phyloP scores from a whole-genome alignment of 108 stramenopile species.

The Conticribra weissflogii region DNA sequence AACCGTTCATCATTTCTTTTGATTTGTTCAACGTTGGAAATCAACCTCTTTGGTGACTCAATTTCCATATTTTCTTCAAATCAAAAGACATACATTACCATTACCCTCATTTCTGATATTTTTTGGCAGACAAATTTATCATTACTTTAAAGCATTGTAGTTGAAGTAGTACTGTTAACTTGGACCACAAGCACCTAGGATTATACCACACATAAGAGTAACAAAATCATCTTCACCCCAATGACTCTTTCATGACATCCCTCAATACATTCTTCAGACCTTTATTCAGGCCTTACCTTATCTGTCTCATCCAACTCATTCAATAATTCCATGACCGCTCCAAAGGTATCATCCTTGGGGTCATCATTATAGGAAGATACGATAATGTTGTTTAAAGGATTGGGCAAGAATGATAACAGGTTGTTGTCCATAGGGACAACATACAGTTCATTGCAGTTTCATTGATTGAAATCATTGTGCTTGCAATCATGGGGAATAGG shows the following conservation, averaged over 20 bases:
- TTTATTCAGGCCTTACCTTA: conserved; percentile 93
- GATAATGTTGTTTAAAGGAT: conserved; percentile 97
- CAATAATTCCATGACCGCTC: conserved; percentile 90
- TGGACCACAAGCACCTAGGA: not conserved
- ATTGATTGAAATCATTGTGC: not conserved
- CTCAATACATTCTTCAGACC: conserved; percentile 77
- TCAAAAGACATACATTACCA: too few species aligned
- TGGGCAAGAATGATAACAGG: conserved; percentile 89
- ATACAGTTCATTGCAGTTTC: conserved; percentile 54
- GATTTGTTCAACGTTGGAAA: too few species aligned
- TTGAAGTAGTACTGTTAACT: too few species aligned
- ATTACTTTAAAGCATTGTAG: too few species aligned
- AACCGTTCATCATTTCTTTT: too few species aligned
- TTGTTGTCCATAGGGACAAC: conserved; percentile 98
- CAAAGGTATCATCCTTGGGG: conserved; percentile 89
- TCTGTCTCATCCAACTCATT: conserved; percentile 82
- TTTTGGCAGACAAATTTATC: too few species aligned
- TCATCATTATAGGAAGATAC: conserved; percentile 98
- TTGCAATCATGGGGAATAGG: too few species aligned
- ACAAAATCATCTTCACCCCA: conserved; percentile 12
- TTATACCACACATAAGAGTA: not conserved
- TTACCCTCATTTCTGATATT: too few species aligned
- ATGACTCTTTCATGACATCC: conserved; percentile 38
- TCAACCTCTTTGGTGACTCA: too few species aligned
- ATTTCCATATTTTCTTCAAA: too few species aligned